Evolutionary conservation across 805 yeast species (phyloP).

Genomic region (Zygosaccharomyces kombuchaensis): DNA sequence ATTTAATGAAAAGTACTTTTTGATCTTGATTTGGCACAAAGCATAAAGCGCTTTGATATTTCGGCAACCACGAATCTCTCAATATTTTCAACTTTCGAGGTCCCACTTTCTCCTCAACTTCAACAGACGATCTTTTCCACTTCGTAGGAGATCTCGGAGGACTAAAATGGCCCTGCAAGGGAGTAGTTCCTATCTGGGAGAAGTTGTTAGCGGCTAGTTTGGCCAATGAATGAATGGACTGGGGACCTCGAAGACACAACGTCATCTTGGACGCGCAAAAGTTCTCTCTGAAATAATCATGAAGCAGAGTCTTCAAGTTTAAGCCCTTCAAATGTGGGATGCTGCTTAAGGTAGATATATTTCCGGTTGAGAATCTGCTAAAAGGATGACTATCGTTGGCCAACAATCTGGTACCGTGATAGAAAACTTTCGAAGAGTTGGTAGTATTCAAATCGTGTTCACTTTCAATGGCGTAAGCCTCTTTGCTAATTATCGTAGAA

Average conservation of each 20-base stretch:
- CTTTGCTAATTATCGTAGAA: constrained; percentile 41
- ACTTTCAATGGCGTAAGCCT: constrained; percentile 57
- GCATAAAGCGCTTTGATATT: constrained; percentile 17
- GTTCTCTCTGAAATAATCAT: constrained; percentile 38
- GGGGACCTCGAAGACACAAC: constrained; percentile 61
- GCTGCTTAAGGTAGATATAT: constrained; percentile 44
- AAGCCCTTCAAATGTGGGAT: constrained; percentile 33
- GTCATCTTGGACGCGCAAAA: constrained; percentile 50
- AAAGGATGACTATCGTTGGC: constrained; percentile 50
- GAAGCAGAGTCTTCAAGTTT: constrained; percentile 37
- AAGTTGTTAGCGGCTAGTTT: constrained; percentile 48
- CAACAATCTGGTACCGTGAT: constrained; percentile 54
- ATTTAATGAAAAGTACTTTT: constrained; percentile 39
- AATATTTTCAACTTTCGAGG: constrained; percentile 20
- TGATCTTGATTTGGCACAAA: constrained; percentile 24
- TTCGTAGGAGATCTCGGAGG: constrained; percentile 2
- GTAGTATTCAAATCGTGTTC: constrained; percentile 58
- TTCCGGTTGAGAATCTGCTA: constrained; percentile 63
- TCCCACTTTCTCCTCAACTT: constrained; percentile 1
- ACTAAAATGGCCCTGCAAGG: not conserved
- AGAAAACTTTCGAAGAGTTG: constrained; percentile 43
- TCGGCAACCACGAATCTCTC: constrained; percentile 17
- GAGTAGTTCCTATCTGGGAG: constrained; percentile 28
- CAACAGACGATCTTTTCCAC: constrained; percentile 2
- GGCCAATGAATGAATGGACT: constrained; percentile 53